Percentiles rank a stretch among this genome's conserved stretches.
Conservation (phyloP, 2,329 filamentous ascomycete species). For the Colletotrichum eremochloae region DNA sequence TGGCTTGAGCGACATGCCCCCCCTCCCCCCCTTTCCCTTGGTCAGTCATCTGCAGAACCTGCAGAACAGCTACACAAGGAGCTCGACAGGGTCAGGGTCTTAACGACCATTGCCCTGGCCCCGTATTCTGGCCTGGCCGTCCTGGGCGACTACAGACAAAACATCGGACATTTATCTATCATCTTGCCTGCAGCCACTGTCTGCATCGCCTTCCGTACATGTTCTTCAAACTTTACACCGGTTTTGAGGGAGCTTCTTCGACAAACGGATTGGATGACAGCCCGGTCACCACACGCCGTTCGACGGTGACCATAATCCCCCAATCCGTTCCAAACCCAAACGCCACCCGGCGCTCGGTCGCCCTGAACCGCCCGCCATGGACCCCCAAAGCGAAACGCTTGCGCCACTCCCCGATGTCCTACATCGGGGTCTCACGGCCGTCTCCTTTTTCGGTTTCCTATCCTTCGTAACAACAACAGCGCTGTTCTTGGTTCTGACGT, state of each 20-base stretch:
- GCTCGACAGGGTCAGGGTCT: slow-evolving; percentile 26
- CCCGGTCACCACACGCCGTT: slow-evolving; percentile 10
- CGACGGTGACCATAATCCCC: not conserved
- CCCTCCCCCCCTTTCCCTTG: not conserved
- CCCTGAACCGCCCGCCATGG: slow-evolving; percentile 23
- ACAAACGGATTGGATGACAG: slow-evolving; percentile 14
- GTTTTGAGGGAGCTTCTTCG: not conserved
- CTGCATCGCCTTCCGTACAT: not conserved
- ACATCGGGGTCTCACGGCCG: slow-evolving; percentile 52
- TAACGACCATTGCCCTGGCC: slow-evolving; percentile 12
- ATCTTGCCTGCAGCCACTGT: slow-evolving; percentile 27
- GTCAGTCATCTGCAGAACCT: slow-evolving; percentile 13
- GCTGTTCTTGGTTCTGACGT: slow-evolving; percentile 52
- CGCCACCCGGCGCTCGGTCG: slow-evolving; percentile 16
- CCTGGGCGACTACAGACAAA: not conserved
- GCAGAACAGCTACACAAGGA: not conserved
- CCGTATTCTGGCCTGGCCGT: slow-evolving; percentile 5
- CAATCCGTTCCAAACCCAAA: not conserved
- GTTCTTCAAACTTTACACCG: not conserved
- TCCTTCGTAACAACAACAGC: slow-evolving; percentile 52
- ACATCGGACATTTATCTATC: slow-evolving; percentile 19
- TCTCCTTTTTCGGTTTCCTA: slow-evolving; percentile 52
- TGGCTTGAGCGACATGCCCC: slow-evolving; percentile 14
- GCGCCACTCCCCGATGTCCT: slow-evolving; percentile 53
- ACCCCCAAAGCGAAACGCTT: slow-evolving; percentile 45